Base-by-base conservation (phyloP, 148 eudicot genomes). In the Rhododendron ovatum region DNA sequence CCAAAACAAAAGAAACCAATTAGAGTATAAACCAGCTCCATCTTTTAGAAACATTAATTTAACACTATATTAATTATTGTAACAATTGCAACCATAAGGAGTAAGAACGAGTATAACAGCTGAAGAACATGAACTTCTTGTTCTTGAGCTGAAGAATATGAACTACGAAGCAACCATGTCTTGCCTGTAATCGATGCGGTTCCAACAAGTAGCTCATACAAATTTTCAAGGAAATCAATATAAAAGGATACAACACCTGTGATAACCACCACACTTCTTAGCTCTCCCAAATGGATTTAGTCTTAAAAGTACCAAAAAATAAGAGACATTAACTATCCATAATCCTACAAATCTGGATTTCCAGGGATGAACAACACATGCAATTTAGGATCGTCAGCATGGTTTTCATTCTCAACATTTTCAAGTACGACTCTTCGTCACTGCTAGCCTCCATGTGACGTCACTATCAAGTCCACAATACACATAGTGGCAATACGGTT, bases 101-200 rank as follows among this genome's bases (percentile, higher is more conserved):
- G 2, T 37, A 39, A 39, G 41, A 39, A 39, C 41, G 14, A 45
- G 7, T 37, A 10, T 48, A 61, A 79, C 26, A 59, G 20, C 80
- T n/a, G 17, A 57, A 84, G 47, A 88, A 74, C 22, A 69, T 47
- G 76, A 82, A 75, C 69, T 61, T 35, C 35, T 39, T 39, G 41
- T 4, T 39, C 41, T 39, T 39, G 0, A 59, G 20, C 73, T 35
- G 17, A 57, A 84, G 47, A 88, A 74, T 17, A 69, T 47, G 80
- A 82, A 75, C 69, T 63, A 82, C 84, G 12, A 43, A 67, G 79
- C 43, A 53, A 82, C 35, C 71, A 65, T 86, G 33, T 51, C 88
- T 89, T 94, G 93, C 99, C 98, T 91, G 99, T 95, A 47, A 96
- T 84, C 55, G 97, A 94, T 82, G 96, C 98, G 84, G 88, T 88